Evolutionary conservation across 1,139 yeast genomes (phyloP), one percentile per base, ranked within the genome.

Genomic region (Magnusiomyces ingens): DNA sequence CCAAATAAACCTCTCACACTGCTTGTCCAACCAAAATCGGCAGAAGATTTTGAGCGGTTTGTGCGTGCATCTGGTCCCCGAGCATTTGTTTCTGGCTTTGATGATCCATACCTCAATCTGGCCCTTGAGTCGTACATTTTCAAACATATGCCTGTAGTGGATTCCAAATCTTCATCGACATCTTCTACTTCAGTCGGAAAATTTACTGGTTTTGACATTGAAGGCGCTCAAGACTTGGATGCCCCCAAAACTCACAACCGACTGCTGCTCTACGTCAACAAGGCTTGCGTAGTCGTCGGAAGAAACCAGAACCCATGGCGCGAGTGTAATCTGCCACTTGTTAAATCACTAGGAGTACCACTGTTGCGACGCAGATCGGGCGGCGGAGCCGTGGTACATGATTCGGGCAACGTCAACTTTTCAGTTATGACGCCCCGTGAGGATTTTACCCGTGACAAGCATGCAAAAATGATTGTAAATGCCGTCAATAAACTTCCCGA

Each of bases 321-420:
- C 56, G 99, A 93, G 65, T 78, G 84, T 36, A 85, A 88, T 62
- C 58, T 93, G 2, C 79, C 82, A 0, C 63, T 81, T n/a, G 71
- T 88, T 11, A 72, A 76, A 5, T 63, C 75, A 0, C 67, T 80
- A 12, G 74, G 75, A 1, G 75, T 88, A n/a, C 93, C 95, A 0
- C 67, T 91, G 12, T 68, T 94, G 2, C 74, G 99, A 59, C 74
- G 99, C 56, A 73, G 79, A 48, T 85, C 95, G 1, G 99, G 99
- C 0, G 99, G 99, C 1, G 99, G 99, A 0, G 82, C 98, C 0
- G 99, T 94, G 0, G 96, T 90, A 11, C 99, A 94, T 66, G 99
- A 93, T 68, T 62, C 76, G n/a, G 96, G 98, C 0, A 94, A 94
- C 64, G 82, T 85, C 21, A 94, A 94, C 65, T 94, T 84, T 68